Evolutionary conservation across 75 land plant species (phyloP), one percentile per base, ranked within the genome.

Genomic region (Cryptomeria japonica): DNA sequence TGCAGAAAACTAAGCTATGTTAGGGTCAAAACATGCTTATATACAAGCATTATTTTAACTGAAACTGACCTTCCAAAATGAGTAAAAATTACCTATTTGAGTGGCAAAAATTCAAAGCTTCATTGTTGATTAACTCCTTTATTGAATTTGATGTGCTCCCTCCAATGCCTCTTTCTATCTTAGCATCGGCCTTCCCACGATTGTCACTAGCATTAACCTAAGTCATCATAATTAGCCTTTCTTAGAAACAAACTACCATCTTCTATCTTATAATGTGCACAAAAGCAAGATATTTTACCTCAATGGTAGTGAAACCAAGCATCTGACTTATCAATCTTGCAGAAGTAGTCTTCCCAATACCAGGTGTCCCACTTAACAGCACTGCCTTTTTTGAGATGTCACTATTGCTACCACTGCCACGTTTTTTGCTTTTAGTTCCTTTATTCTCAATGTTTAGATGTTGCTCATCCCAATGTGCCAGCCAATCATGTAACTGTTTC

Each of bases 131-230:
- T 93, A 98, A 95, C 89, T 98, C 99, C 86, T 98, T 98, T 38
- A 98, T 90, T 53, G 99, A 91, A 93, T 98, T 98, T 88, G 99
- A 88, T 34, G 92, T 96, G 87, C 93, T 95, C 68, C 99, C 99
- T 80, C 95, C 93, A 85, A 98, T 90, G 78, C 99, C 99, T 91
- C 93, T 97, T 34, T 56, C 73, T 76, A 98, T 93, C 70, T 96
- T 95, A 56, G 96, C 64, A 88, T 98, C 97, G 73, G 99, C 95
- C 91, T 98, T 98, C 13, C 99, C 99, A 88, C 99, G 97, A 75
- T 85, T 97, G 82, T 97, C 99, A 90, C 99, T 98, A 80, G 99
- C 99, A 97, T 98, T 98, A 9, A 98, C 99, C 99, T 98, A 41
- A 16, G 84, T 41, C n/a, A 44, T 82, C 51, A 85, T 84, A 36